These are phyloP conservation scores for Sanchytrium tribonematis DNA, from an alignment of 371 early-diverging fungal genomes.

Conservation along the genomic window DNA sequence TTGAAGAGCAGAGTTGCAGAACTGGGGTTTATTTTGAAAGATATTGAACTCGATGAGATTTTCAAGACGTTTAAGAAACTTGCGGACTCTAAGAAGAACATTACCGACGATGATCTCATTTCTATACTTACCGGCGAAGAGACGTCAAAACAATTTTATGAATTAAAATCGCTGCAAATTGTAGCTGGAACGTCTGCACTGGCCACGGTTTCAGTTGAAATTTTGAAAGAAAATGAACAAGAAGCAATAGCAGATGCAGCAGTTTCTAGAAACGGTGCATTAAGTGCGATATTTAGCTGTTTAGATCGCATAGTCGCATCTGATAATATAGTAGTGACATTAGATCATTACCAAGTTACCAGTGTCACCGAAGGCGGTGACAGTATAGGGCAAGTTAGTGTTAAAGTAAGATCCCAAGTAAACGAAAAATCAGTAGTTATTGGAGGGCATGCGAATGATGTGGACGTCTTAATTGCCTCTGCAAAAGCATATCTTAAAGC, in stretches of 20 bases:
- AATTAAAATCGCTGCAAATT: conserved; percentile 34
- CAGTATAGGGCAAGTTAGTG: conserved; percentile 50
- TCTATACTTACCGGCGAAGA: conserved; percentile 30
- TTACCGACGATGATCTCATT: conserved; percentile 59
- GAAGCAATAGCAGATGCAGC: conserved; percentile 33
- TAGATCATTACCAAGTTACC: conserved; percentile 44
- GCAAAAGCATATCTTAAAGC: conserved; percentile 61
- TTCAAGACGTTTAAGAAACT: conserved; percentile 63
- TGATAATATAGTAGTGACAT: conserved; percentile 14
- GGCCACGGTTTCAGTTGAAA: conserved; percentile 43
- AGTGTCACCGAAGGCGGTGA: conserved; percentile 60
- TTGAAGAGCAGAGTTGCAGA: conserved; percentile 47
- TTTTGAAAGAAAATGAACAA: background rate
- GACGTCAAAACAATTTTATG: conserved; percentile 9
- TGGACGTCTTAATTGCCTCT: conserved; percentile 49
- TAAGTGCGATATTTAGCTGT: conserved; percentile 50
- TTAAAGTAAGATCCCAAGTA: conserved; percentile 21
- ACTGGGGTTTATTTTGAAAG: conserved; percentile 24
- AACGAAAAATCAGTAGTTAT: conserved; percentile 11
- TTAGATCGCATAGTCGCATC: conserved; percentile 44
- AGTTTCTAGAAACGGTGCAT: conserved; percentile 41
- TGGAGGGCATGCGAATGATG: conserved; percentile 39
- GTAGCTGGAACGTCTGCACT: conserved; percentile 33
- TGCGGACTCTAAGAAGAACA: conserved; percentile 57
- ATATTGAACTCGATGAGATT: conserved; percentile 30